Evolutionary conservation across 805 yeast species (phyloP), one percentile per base, ranked within the genome.

Genomic region (Cyberlindnera lachancei): DNA sequence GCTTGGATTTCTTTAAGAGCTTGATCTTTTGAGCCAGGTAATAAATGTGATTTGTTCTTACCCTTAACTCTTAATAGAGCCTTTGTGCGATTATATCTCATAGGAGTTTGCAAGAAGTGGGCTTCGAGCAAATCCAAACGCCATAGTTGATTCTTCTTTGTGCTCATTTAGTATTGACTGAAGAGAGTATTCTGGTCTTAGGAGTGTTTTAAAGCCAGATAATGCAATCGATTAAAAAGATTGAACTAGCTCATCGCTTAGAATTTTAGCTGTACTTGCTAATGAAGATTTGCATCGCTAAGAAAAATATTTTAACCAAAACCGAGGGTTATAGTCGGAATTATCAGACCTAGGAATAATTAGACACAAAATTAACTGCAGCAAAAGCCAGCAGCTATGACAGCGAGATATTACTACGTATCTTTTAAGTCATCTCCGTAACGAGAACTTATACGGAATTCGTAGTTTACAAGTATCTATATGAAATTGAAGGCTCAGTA

Each of bases 41-140:
- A 46, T 34, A 60, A 58, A 30, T 67, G 41, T 30, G 65, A 50
- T 38, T 66, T 66, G 35, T 59, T 58, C 42, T 66, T 67, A 2
- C 40, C 40, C 24, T 35, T 42, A 7, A 25, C 36, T 12, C 39
- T 29, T 4, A 79, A 29, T 3, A 44, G 21, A 4, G 37, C 24
- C 25, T 30, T 67, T 3, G 81, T 74, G 29, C 64, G 62, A 2
- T 64, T 58, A 46, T 61, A 73, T 36, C 82, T 56, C 1, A 78
- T 70, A 14, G 55, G 46, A 17, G 58, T 44, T 6, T 58, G 48
- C 19, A 63, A 48, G 53, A 60, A 73, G 45, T 68, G 66, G 23
- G 63, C 60, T 43, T 77, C 81, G 23, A 77, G 53, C 17, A 75
- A 50, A 45, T 77, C 84, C 27, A 77, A 54, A 43, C 67, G 68